Evolutionary conservation across 2,329 filamentous ascomycete species (phyloP), one percentile per base, ranked within the genome.

Genomic region (Chrysosporium keratinophilum): DNA sequence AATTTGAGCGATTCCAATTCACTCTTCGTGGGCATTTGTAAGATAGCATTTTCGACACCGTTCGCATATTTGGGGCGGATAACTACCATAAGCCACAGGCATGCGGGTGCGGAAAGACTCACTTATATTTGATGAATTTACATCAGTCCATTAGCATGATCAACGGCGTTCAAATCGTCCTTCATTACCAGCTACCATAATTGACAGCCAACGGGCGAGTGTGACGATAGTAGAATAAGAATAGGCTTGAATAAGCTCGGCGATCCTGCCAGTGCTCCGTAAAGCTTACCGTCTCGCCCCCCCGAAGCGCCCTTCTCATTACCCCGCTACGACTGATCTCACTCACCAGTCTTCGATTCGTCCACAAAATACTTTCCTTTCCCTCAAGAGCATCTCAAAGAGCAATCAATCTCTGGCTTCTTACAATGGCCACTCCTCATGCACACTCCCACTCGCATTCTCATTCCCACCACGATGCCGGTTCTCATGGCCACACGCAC

Each of bases 401-500:
- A 12, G n/a, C n/a, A n/a, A 37, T 37, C 35, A 37, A 37, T 12
- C 3, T 37, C n/a, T n/a, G 10, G 10, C 10, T 20, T 10, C 4
- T 9, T 11, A 46, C 42, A 46, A 54, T 54, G 51, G 51, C 51
- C 15, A 19, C 34, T 33, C 17, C 42, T 3, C 42, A 40, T 17
- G 37, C 48, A 12, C 44, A 50, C 50, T 50, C 51, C 19, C 55
- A 54, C 35, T 48, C 55, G 7, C 54, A 58, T 40, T 63, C 67
- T 45, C 71, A 75, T 56, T 65, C 69, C 34, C 82, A 83, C 34
- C 82, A 83, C 65, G 71, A 74, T 58, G 76, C 78, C 57, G 78
- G 77, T 52, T 77, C 76, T 41, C 93, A 97, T 70, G 93, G 93
- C 63, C 93, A 98, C 75, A 87, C 85, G 1, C 93, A 97, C 69